phyloP scores from a whole-genome alignment of 2,329 filamentous ascomycete genomes.

The Fusarium caatingaense region DNA sequence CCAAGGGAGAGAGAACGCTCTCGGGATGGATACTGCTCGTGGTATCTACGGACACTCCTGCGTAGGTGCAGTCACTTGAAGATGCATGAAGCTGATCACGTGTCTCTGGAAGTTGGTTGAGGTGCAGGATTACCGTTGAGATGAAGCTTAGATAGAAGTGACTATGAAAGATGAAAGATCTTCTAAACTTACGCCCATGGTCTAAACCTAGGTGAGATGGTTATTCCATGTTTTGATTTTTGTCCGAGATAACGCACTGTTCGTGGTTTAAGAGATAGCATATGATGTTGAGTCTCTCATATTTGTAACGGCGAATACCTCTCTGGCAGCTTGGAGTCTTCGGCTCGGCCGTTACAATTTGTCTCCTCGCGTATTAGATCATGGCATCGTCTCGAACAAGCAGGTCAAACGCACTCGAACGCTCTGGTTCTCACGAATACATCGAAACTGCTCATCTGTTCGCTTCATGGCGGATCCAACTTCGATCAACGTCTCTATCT shows the following conservation, averaged over 20 bases:
- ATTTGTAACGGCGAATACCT: background rate
- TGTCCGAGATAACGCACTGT: background rate
- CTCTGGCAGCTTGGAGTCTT: background rate
- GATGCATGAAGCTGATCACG: background rate
- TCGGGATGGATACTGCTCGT: background rate
- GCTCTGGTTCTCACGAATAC: too few relatives aligned
- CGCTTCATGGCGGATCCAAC: background rate
- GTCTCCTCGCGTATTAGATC: background rate
- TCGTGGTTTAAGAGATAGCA: background rate
- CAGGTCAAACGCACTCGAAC: too few relatives aligned
- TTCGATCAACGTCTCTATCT: background rate
- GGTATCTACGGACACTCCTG: background rate
- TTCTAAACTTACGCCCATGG: background rate
- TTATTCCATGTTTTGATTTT: background rate
- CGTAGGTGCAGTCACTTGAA: background rate
- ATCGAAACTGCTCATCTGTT: background rate
- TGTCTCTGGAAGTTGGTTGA: too few relatives aligned
- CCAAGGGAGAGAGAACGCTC: accelerated
- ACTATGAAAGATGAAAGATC: background rate
- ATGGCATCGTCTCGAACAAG: background rate
- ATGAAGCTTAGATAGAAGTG: background rate
- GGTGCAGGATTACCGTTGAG: background rate
- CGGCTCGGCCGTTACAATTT: background rate
- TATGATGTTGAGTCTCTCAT: background rate
- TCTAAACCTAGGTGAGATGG: background rate